phyloP scores from a whole-genome alignment of 2,329 filamentous ascomycete species.

The Chrysoporthe deuterocubensis region DNA sequence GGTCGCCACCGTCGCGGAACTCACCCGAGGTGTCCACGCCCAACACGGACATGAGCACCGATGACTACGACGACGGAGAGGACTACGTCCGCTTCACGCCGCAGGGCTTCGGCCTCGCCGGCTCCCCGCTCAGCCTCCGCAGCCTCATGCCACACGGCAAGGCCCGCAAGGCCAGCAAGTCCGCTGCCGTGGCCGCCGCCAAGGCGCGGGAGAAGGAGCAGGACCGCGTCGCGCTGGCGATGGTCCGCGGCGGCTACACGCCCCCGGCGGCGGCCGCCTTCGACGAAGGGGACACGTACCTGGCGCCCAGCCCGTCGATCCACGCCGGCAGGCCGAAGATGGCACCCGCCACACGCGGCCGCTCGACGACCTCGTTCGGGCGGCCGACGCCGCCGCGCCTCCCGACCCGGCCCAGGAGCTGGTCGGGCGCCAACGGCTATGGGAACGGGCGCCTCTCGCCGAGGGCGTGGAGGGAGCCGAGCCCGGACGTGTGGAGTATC shows the following conservation, averaged over 20 bases:
- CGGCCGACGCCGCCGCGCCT: constrained; percentile 33
- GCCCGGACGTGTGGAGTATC: constrained; percentile 64
- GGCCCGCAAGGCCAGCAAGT: constrained; percentile 22
- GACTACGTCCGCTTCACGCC: constrained; percentile 49
- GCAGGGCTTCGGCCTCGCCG: constrained; percentile 39
- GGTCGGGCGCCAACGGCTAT: constrained; percentile 29
- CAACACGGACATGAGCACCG: constrained; percentile 35
- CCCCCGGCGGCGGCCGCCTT: no score
- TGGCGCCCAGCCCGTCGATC: constrained; percentile 34
- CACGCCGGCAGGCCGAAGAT: constrained; percentile 21
- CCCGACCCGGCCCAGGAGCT: constrained; percentile 37
- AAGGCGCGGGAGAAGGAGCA: constrained; percentile 32
- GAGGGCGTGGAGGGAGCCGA: constrained; percentile 60
- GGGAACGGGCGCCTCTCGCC: constrained; percentile 45
- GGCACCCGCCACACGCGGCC: constrained; percentile 30
- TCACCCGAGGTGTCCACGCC: constrained; percentile 48
- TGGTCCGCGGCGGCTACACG: constrained; percentile 16
- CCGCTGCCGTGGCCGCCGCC: constrained; percentile 25
- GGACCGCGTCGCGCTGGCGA: constrained; percentile 27
- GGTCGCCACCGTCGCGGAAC: constrained; percentile 41
- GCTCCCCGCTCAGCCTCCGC: constrained; percentile 38
- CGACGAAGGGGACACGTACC: constrained; percentile 35
- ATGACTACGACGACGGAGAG: constrained; percentile 48
- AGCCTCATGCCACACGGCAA: constrained; percentile 25
- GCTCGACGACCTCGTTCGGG: constrained; percentile 38